Conservation (phyloP, 306 rosid species). For the Medicago truncatula region DNA sequence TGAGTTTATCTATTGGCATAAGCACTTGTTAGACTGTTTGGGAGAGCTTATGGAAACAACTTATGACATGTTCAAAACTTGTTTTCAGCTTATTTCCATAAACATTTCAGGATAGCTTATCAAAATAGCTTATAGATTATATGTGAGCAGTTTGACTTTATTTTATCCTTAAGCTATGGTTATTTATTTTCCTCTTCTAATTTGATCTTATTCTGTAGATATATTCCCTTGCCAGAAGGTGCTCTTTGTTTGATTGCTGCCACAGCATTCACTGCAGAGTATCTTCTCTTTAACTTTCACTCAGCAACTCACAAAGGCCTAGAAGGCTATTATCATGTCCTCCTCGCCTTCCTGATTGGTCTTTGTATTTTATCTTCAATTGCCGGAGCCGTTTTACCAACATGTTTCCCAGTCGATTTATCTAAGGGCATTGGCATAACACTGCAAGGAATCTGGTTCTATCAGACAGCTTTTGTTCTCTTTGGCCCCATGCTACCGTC, state of each 20-base stretch:
- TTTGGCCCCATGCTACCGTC: conserved; percentile 87
- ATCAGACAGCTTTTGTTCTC: conserved; percentile 86
- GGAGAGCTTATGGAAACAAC: background rate
- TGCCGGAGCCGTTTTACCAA: conserved; percentile 67
- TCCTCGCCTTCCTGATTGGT: conserved; percentile 71
- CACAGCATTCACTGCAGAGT: conserved; percentile 77
- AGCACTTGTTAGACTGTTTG: background rate
- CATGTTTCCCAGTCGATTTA: conserved; percentile 76
- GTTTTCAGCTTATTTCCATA: too few species aligned
- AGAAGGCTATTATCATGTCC: conserved; percentile 83
- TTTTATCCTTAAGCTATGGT: background rate
- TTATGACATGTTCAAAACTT: background rate
- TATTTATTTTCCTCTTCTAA: too few species aligned
- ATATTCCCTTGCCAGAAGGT: conserved; percentile 67
- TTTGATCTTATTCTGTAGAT: conserved; percentile 44
- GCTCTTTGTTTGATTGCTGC: conserved; percentile 78
- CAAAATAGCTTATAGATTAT: too few species aligned
- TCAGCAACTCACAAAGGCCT: conserved; percentile 84
- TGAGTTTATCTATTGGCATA: background rate
- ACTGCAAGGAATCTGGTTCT: conserved; percentile 92
- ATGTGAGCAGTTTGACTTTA: background rate
- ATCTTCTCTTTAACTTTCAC: conserved; percentile 81
- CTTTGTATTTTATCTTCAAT: conserved; percentile 67
- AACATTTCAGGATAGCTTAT: background rate
- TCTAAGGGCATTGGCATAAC: conserved; percentile 69